Base-by-base conservation (phyloP, 805 yeast species). In the Lipomyces orientalis region DNA sequence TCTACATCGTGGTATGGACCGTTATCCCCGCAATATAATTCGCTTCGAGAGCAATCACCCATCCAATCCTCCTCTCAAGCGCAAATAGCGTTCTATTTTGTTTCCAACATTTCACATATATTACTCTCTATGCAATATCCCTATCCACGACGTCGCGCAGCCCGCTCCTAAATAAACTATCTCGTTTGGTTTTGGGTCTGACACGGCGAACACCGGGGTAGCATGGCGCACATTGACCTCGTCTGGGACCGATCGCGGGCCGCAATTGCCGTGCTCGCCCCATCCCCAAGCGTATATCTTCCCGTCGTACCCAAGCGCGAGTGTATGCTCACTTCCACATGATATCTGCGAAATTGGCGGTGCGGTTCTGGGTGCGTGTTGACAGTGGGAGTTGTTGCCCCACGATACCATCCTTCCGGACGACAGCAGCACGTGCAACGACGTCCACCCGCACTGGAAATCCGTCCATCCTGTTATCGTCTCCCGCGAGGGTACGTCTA, bases 191-290 rank as follows among this genome's bases (percentile, higher is more conserved):
- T 54, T 19, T 8, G 49, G 8, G 31, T n/a, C n/a, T 16, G 35
- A 33, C 14, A 46, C 19, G n/a, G 35, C n/a, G 37, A 14, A 43
- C 9, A 66, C 66, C 4, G 22, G 29, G 16, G 29, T 25, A 46
- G 65, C 65, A 29, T 19, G 43, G 29, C 54, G 35, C 16, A 66
- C 61, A 19, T 58, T 16, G 61, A 64, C 56, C 0, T 10, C 54
- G 2, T 66, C 69, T 1, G 29, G 33, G 35, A 58, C 62, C 8
- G 4, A 22, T 9, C 10, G 12, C 1, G 71, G 70, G 1, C 97
- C 97, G 79, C 98, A 94, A 76, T 94, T 94, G 0, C 99, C 99
- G 77, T 94, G 99, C 75, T 95, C 98, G 14, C 97, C 98, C 99
- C 99, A 94, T 0, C 99, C 99, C 98, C 98, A 95, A 1, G 93